Evolutionary conservation across 768 basidiomycete species (phyloP).

Genomic region (Lactarius sp.): DNA sequence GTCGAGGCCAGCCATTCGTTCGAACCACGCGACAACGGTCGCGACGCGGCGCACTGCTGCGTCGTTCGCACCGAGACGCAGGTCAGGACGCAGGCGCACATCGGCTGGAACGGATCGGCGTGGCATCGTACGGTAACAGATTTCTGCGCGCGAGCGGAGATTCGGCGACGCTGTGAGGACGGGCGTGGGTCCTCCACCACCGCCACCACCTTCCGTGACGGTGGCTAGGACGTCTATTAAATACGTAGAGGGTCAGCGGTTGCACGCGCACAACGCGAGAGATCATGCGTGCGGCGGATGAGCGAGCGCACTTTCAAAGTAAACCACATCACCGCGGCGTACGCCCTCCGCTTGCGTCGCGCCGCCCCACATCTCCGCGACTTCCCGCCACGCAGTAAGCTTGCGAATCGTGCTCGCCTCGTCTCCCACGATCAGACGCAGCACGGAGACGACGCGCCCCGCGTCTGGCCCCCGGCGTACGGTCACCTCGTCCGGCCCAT

Average conservation of each 20-base stretch:
- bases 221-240: constrained; percentile 48
- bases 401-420: constrained; percentile 65
- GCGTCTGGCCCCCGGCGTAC: constrained; percentile 67
- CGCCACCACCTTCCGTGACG: constrained; percentile 36
- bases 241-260: background rate
- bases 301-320: constrained; percentile 56
- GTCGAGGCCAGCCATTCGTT: constrained; percentile 69
- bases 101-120: constrained; percentile 41
- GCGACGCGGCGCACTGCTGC: constrained; percentile 64
- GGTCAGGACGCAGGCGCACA: constrained; percentile 59
- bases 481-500: constrained; percentile 64
- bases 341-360: constrained; percentile 40
- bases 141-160: constrained; percentile 53
- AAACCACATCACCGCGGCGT: constrained; percentile 68
- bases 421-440: constrained; percentile 71
- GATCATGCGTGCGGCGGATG: background rate
- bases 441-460: constrained; percentile 60
- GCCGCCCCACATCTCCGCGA: constrained; percentile 67
- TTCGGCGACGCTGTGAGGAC: constrained; percentile 62
- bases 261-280: background rate
- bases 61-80: constrained; percentile 66
- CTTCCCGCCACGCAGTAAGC: constrained; percentile 73
- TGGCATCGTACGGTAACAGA: constrained; percentile 80
- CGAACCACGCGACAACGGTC: constrained; percentile 64
- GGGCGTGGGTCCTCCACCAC: background rate